Percentiles rank a stretch among this genome's conserved stretches.
Conservation (phyloP, 78 protist genomes). For the Tieghemostelium lacteum region DNA sequence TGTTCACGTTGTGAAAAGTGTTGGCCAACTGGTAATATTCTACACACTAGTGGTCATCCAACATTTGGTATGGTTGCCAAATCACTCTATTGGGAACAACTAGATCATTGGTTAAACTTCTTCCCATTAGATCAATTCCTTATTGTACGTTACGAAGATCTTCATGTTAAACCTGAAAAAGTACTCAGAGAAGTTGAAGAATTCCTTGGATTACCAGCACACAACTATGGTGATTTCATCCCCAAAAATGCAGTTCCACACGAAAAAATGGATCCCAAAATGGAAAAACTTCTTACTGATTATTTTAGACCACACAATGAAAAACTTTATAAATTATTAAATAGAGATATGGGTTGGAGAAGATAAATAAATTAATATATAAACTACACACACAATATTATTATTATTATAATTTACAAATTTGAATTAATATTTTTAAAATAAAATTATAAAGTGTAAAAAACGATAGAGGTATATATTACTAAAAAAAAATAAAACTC, state of each 20-base stretch:
- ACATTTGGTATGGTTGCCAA: slow-evolving; percentile 76
- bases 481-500: no score
- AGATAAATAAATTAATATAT: slow-evolving; percentile 3
- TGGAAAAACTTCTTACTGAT: not conserved
- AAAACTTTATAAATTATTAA: slow-evolving; percentile 33
- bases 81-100: slow-evolving; percentile 46
- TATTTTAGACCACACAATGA: slow-evolving; percentile 34
- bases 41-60: slow-evolving; percentile 71
- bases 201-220: slow-evolving; percentile 24
- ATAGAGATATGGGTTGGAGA: slow-evolving; percentile 60
- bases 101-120: slow-evolving; percentile 35
- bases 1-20: slow-evolving; percentile 41
- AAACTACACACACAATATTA: no score
- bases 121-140: slow-evolving; percentile 45
- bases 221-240: slow-evolving; percentile 54
- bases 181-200: slow-evolving; percentile 43
- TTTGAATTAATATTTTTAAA: no score
- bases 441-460: no score
- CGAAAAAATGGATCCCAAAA: slow-evolving; percentile 11
- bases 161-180: slow-evolving; percentile 16
- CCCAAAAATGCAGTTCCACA: slow-evolving; percentile 56
- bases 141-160: slow-evolving; percentile 63
- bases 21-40: slow-evolving; percentile 46
- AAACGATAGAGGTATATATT: no score
- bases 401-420: no score